Percentiles rank a stretch among this genome's conserved stretches.
Conservation (phyloP, 495 filamentous ascomycete genomes). For the Evernia prunastri region DNA sequence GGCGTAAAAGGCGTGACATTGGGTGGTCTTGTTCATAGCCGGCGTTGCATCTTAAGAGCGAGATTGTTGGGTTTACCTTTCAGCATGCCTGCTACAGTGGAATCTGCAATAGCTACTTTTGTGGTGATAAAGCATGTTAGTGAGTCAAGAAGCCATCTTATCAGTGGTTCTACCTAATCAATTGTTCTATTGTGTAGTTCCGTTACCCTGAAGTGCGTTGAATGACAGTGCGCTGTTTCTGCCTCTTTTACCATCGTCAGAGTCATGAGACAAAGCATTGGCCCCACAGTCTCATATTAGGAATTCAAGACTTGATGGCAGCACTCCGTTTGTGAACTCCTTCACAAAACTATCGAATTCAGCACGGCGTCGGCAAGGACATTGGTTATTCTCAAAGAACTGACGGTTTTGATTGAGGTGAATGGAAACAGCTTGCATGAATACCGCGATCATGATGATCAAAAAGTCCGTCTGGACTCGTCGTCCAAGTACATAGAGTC, state of each 20-base stretch:
- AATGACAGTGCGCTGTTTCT: not conserved
- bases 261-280: not conserved
- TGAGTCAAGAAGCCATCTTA: not conserved
- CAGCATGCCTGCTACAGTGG: not conserved
- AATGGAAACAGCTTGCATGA: conserved; percentile 8
- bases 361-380: not conserved
- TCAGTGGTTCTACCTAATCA: not conserved
- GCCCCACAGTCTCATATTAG: not conserved
- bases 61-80: not conserved
- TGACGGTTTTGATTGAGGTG: conserved; percentile 4
- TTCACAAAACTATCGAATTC: not conserved
- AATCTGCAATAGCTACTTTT: not conserved
- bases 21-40: not conserved
- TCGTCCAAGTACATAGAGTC: conserved; percentile 13
- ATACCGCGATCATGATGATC: conserved; percentile 10
- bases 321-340: not conserved
- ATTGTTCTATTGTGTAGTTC: not conserved
- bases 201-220: not conserved
- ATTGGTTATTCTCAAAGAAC: conserved; percentile 10
- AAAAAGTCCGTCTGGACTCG: not conserved
- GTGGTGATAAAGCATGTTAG: not conserved
- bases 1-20: not conserved
- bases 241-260: not conserved
- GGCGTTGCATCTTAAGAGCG: not conserved
- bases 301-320: not conserved